Percentiles rank a stretch among this genome's conserved stretches.
Evolutionary conservation across 108 stramenopile genomes (phyloP).

Genomic region (Cyclotella atomus): DNA sequence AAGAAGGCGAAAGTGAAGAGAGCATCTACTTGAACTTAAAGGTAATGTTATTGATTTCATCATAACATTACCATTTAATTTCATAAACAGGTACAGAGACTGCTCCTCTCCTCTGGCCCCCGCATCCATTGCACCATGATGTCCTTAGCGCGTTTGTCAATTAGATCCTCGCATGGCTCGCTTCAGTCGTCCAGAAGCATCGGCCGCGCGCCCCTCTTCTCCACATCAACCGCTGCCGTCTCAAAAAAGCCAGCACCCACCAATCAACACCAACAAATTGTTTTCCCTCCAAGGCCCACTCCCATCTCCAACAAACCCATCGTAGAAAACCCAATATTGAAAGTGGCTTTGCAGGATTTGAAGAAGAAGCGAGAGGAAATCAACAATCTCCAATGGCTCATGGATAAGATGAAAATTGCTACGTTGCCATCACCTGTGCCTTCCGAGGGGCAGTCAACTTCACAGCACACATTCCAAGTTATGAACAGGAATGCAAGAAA

Average conservation of each 20-base stretch:
- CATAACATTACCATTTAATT: no score
- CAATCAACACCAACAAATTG: constrained; percentile 12
- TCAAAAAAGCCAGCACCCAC: constrained; percentile 16
- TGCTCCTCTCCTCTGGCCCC: background rate
- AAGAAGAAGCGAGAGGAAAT: constrained; percentile 24
- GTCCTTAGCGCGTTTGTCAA: background rate
- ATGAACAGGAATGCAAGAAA: constrained; percentile 78
- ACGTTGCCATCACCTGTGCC: constrained; percentile 5
- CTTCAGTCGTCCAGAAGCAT: background rate
- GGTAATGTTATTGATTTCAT: no score
- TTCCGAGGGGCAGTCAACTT: background rate
- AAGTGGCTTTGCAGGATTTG: constrained; percentile 25
- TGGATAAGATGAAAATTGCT: constrained; percentile 38
- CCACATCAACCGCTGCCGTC: constrained; percentile 17
- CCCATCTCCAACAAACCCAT: background rate
- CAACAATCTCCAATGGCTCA: constrained; percentile 42
- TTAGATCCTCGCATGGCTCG: background rate
- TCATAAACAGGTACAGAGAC: no score
- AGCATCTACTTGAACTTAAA: no score
- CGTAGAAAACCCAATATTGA: constrained; percentile 5
- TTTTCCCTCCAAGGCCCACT: constrained; percentile 11
- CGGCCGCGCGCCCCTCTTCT: constrained; percentile 18
- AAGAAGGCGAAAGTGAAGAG: no score
- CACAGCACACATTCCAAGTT: constrained; percentile 41
- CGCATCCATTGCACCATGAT: background rate